Conservation (phyloP, 2,329 filamentous ascomycete genomes). For the Clarireedia monteithiana region DNA sequence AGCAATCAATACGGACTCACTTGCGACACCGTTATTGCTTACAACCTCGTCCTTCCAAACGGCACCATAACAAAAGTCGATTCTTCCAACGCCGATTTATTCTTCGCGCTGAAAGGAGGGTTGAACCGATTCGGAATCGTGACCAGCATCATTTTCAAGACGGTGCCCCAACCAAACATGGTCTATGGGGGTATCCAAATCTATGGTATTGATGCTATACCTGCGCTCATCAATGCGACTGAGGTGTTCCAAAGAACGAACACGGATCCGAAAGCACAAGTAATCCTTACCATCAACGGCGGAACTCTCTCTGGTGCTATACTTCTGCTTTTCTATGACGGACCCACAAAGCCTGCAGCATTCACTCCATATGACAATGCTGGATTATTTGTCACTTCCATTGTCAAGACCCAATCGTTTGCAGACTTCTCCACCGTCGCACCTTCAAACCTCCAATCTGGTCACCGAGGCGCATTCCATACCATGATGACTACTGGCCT, state of each 20-base stretch:
- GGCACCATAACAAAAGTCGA: conserved; percentile 27
- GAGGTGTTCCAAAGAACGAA: conserved; percentile 19
- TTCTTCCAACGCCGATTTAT: conserved; percentile 26
- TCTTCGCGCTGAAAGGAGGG: conserved; percentile 28
- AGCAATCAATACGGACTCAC: conserved; percentile 28
- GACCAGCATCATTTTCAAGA: conserved; percentile 28
- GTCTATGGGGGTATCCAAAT: conserved; percentile 22
- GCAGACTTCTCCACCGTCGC: conserved; percentile 14
- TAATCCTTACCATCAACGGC: conserved; percentile 26
- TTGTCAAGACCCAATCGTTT: background rate
- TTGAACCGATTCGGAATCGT: conserved; percentile 24
- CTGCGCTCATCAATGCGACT: conserved; percentile 24
- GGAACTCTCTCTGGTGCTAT: conserved; percentile 7
- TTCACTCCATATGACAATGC: conserved; percentile 19
- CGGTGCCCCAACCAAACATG: conserved; percentile 25
- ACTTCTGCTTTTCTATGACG: conserved; percentile 27
- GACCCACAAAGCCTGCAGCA: conserved; percentile 18
- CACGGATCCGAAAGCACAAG: conserved; percentile 24
- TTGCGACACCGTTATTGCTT: conserved; percentile 26
- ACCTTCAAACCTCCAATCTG: conserved; percentile 15
- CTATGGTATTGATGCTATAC: conserved; percentile 20
- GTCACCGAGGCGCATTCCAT: conserved; percentile 23
- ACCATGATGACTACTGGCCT: conserved; percentile 25
- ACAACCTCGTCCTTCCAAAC: conserved; percentile 24
- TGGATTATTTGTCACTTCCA: conserved; percentile 2